Evolutionary conservation across 2,329 filamentous ascomycete genomes (phyloP), one percentile per base, ranked within the genome.

Genomic region (Monilinia fructicola): DNA sequence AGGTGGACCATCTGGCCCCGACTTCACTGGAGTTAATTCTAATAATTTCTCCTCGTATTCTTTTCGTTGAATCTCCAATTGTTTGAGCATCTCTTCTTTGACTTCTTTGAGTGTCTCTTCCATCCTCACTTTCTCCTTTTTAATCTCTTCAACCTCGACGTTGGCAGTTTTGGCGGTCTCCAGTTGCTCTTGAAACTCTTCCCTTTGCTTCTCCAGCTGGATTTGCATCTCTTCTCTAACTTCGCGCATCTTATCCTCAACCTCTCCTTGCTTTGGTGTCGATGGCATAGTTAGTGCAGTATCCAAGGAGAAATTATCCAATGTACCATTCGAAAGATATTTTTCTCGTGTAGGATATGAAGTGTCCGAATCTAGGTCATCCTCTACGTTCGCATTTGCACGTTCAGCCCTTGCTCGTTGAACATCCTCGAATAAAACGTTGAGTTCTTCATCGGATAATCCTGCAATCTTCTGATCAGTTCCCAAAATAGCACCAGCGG

Each of bases 241-340:
- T 66, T 91, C 86, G 68, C 87, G 88, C 69, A 97, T 80, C 68
- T 84, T 86, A 35, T 94, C 90, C 58, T 94, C 92, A 0, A 88
- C 85, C 66, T 93, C 92, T 31, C 85, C 86, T 68, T 90, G 88
- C 68, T 87, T 91, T 2, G 95, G 95, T 0, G 94, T 98, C 0
- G 93, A 96, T 2, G 95, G 95, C 84, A 97, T 93, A 0, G 95
- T 99, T 61, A 99, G 83, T 16, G 89, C 90, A 1, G 95, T 99
- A 76, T 99, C 95, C 21, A 99, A 83, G 2, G 94, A 98, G 74
- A 97, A 95, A 76, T 96, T 97, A 78, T 99, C 95, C 64, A 98
- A 84, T 0, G 94, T 97, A 2, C 94, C 94, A 65, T 90, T 95
- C 3, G 93, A 97, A 81, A 97, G 86, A 78, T 98, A 98, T 75